Evolutionary conservation across 1,284 basidiomycete genomes (phyloP).

Genomic region (Cryptococcus maquisensis): DNA sequence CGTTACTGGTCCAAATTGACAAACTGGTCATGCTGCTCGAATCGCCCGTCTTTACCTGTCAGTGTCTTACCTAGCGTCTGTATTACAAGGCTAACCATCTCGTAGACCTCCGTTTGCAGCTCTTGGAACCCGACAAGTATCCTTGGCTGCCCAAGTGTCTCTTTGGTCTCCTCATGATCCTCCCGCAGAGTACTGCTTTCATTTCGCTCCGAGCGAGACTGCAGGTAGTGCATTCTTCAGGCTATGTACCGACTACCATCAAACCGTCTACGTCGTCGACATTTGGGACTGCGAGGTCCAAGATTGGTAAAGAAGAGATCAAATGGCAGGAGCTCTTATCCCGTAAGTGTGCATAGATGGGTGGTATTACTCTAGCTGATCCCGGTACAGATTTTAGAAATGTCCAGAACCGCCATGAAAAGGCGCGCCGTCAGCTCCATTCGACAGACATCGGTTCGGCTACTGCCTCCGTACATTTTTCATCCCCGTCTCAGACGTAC

Average conservation of each 20-base stretch:
- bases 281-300: slow-evolving; percentile 58
- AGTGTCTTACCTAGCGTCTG: slow-evolving; percentile 26
- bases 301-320: slow-evolving; percentile 76
- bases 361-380: neutral
- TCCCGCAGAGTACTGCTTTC: slow-evolving; percentile 96
- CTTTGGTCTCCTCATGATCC: slow-evolving; percentile 93
- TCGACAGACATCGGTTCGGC: slow-evolving; percentile 26
- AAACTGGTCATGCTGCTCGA: slow-evolving; percentile 98
- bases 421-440: slow-evolving; percentile 60
- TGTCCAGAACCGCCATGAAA: slow-evolving; percentile 80
- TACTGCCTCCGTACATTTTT: slow-evolving; percentile 32
- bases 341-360: slow-evolving; percentile 51
- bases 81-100: neutral
- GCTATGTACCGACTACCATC: slow-evolving; percentile 74
- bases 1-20: slow-evolving; percentile 92
- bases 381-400: slow-evolving; percentile 62
- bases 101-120: slow-evolving; percentile 87
- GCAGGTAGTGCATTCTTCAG: slow-evolving; percentile 90
- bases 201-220: slow-evolving; percentile 89
- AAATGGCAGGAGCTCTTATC: slow-evolving; percentile 87
- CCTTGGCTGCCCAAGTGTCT: slow-evolving; percentile 96
- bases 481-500: slow-evolving; percentile 36
- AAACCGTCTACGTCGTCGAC: slow-evolving; percentile 10
- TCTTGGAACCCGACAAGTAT: slow-evolving; percentile 94
- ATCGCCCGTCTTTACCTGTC: slow-evolving; percentile 96